Conservation (phyloP, 352 stramenopile species). For the Globisporangium echinulatum region DNA sequence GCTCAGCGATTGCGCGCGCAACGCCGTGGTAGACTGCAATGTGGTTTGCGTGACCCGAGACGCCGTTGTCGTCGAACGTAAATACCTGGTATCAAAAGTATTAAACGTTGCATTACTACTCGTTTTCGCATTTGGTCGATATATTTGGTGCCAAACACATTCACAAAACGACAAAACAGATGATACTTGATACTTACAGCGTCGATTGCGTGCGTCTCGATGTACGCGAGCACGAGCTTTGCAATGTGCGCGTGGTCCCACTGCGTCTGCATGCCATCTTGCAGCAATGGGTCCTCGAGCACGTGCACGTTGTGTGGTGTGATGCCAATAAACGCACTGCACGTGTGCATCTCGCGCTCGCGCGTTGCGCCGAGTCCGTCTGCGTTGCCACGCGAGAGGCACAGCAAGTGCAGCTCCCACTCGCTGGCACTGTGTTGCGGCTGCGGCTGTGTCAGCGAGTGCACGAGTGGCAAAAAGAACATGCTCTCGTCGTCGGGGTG, state of each 20-base stretch:
- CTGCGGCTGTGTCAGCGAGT: constrained; percentile 32
- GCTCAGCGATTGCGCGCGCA: constrained; percentile 32
- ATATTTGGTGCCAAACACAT: neutral
- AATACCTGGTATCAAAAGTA: constrained; percentile 51
- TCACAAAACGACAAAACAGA: neutral
- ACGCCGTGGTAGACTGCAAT: constrained; percentile 67
- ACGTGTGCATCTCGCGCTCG: constrained; percentile 73
- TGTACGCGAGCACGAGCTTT: constrained; percentile 41
- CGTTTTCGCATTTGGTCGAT: neutral
- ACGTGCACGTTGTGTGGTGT: constrained; percentile 41
- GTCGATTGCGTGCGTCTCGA: constrained; percentile 52
- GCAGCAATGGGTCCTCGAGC: constrained; percentile 72
- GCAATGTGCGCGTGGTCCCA: constrained; percentile 73
- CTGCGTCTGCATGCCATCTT: constrained; percentile 78
- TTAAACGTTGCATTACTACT: too few species aligned
- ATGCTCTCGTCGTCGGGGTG: constrained; percentile 97
- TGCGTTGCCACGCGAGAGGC: constrained; percentile 89
- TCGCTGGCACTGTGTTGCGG: constrained; percentile 7
- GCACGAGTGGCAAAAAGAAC: constrained; percentile 93
- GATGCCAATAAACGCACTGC: constrained; percentile 49
- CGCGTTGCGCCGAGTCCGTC: constrained; percentile 85
- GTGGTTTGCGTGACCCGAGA: constrained; percentile 94
- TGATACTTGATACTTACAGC: constrained; percentile 27
- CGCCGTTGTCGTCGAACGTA: constrained; percentile 91
- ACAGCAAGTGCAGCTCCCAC: constrained; percentile 84